Conservation (phyloP, 1,139 yeast species). For the Debaryomyces coudertii region DNA sequence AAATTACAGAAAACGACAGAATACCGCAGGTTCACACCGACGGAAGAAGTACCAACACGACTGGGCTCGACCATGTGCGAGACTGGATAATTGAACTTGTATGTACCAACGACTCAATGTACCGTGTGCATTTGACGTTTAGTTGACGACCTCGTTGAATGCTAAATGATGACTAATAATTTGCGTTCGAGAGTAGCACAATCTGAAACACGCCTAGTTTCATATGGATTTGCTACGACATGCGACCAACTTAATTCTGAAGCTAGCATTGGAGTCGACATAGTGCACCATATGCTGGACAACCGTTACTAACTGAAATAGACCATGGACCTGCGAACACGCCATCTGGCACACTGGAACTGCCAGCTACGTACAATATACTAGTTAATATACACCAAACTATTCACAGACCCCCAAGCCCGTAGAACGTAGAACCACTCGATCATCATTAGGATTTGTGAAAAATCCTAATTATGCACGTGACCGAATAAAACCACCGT, state of each 20-base stretch:
- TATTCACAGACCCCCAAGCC: not conserved
- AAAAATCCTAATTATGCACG: not conserved
- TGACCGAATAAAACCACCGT: not conserved
- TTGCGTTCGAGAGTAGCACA: conserved; percentile 53
- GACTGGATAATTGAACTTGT: not conserved
- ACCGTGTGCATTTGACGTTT: not conserved
- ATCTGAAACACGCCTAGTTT: conserved; percentile 55
- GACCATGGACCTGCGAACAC: not conserved
- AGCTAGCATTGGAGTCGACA: not conserved
- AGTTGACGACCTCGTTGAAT: no score
- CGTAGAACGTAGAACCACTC: no score
- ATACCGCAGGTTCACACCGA: no score
- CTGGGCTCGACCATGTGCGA: not conserved
- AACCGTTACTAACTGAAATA: conserved; percentile 1
- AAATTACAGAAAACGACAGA: not conserved
- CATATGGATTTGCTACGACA: conserved; percentile 35
- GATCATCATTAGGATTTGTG: no score
- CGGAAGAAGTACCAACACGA: no score
- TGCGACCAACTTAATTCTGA: conserved; percentile 44
- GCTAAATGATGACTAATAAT: conserved; percentile 49
- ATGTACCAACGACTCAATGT: not conserved
- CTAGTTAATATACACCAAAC: not conserved
- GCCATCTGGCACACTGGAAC: not conserved
- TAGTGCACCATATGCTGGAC: not conserved
- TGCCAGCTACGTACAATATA: not conserved